Evolutionary conservation across 805 yeast species (phyloP), one percentile per base, ranked within the genome.

Genomic region (Schwanniomyces yamadae): DNA sequence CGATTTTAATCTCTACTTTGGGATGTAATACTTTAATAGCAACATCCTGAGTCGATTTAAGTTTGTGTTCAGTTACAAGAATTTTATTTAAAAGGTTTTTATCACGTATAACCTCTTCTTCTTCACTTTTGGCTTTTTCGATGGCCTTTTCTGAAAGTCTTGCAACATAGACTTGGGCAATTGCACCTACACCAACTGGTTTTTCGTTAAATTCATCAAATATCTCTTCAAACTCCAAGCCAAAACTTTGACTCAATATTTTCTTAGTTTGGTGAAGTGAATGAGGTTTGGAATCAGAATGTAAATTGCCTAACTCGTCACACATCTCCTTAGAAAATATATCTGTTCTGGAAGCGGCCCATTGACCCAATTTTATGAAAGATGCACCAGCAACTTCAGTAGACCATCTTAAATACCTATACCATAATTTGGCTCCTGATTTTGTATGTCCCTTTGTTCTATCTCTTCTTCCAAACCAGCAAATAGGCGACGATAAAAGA

Each of bases 291-390:
- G 89, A 91, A 53, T 87, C 78, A 4, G 96, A 85, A 58, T 93
- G 99, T 37, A 93, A 63, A 16, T 74, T 63, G 7, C 86, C 77
- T 48, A 93, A 63, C 52, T 85, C 89, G 15, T 77, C 75, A 57
- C 98, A 91, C 59, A 91, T 62, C 26, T 75, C 85, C 31, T 63
- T 66, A 3, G 96, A 83, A 62, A 93, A 91, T 22, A 93, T 83
- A 61, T 93, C 99, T 0, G 95, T 86, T 59, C 99, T 76, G 8
- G 96, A 84, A 2, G 97, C 97, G 0, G 99, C 99, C 99, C 99
- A 93, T 65, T 93, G 99, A 3, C 98, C 99, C 39, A 93, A 73
- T 59, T 87, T 84, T 38, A 84, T 80, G 55, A 84, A 93, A 3
- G 96, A 83, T 3, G 98, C 95, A 1, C 99, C 99, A 0, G 96